Percentiles rank a stretch among this genome's conserved stretches.
These are phyloP conservation scores for Claviceps sp. DNA, from an alignment of 2,329 filamentous ascomycete genomes.

Conservation along the genomic window DNA sequence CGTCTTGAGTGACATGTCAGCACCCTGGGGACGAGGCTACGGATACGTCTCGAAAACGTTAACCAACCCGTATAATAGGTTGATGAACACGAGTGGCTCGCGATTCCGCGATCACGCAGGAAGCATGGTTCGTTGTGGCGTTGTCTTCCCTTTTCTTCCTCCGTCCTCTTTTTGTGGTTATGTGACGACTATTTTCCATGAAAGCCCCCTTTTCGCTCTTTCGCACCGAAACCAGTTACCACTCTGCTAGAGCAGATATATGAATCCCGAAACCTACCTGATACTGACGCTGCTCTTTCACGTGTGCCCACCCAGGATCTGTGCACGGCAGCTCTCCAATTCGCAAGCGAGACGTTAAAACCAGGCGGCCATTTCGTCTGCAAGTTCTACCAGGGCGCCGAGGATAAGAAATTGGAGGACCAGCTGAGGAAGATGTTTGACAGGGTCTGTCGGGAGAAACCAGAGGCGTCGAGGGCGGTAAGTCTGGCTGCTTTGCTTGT, in stretches of 20 bases:
- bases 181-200: too few relatives aligned
- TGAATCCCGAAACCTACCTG: too few relatives aligned
- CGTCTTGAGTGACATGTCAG: conserved; percentile 98
- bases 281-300: neutral
- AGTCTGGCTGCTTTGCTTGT: conserved; percentile 17
- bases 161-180: neutral
- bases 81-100: conserved; percentile 97
- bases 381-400: conserved; percentile 89
- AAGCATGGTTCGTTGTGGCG: conserved; percentile 62
- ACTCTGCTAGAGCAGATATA: too few relatives aligned
- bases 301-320: conserved; percentile 56
- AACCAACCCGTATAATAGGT: conserved; percentile 92
- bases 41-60: conserved; percentile 76
- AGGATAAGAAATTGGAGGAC: conserved; percentile 69
- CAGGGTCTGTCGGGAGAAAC: conserved; percentile 77
- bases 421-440: conserved; percentile 64
- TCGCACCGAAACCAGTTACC: too few relatives aligned
- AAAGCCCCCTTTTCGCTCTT: too few relatives aligned
- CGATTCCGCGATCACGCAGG: conserved; percentile 76
- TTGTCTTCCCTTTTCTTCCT: neutral
- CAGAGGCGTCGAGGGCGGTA: conserved; percentile 78
- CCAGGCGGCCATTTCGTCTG: conserved; percentile 83
- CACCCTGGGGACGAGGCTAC: conserved; percentile 73
- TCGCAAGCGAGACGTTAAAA: conserved; percentile 72
- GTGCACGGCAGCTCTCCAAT: conserved; percentile 71